Base-by-base conservation (phyloP, 1,139 yeast genomes). In the Wickerhamomyces sp. region DNA sequence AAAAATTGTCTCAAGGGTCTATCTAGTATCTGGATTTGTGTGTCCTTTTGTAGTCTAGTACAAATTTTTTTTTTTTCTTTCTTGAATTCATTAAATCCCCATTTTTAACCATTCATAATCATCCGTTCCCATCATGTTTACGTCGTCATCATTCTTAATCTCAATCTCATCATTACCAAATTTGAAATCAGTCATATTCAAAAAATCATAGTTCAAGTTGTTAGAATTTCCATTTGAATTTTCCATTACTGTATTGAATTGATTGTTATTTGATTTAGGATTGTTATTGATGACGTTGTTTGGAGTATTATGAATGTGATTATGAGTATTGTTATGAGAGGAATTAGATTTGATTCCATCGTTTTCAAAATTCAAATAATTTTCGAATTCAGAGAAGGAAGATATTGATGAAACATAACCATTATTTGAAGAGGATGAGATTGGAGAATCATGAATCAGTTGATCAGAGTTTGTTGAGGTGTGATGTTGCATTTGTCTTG, bases 31-130 rank as follows among this genome's bases (percentile, higher is more conserved):
- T 18, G 5, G 23, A 5, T 4, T 18, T 18, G 23, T 5, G 23
- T 18, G 23, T 18, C 23, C 5, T 18, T 18, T 3, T 18, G 23
- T 3, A 4, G 3, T 18, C 23, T 18, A 18, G 23, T 18, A 4
- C 23, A 18, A 18, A 4, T 18, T 18, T 18, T 18, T 18, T 5
- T 18, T 18, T 18, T 18, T 18, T 3, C 23, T 18, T 18, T 5
- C 23, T 5, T 18, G 23, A 18, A 4, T 34, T 18, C 11, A 7
- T 10, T 30, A 46, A 7, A 46, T 15, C 1, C 47, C 49, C 44
- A 46, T 26, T 15, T 44, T 46, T 23, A 46, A 38, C 49, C 49
- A 46, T 10, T 44, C 49, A 39, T 45, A 46, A 29, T 42, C 40
- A 11, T 44, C 41, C 26, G 34, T 40, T 34, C 34, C 36, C 13